These are phyloP conservation scores for Aspergillus phoenicis DNA, from an alignment of 2,329 filamentous ascomycete genomes.

Conservation along the genomic window DNA sequence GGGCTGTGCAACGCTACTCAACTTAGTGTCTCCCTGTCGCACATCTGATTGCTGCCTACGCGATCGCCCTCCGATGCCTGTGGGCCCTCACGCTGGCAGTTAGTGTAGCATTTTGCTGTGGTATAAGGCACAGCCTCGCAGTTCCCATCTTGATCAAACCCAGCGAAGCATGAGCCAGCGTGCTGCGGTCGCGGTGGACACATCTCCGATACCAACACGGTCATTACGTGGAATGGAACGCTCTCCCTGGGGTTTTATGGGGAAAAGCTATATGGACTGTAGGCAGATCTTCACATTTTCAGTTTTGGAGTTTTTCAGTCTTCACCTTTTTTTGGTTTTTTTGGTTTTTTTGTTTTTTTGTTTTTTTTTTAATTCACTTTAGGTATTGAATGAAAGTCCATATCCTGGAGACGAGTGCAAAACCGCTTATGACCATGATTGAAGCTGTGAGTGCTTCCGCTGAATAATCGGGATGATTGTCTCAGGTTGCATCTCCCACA, in stretches of 20 bases:
- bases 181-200: conserved; percentile 40
- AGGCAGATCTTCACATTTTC: not conserved
- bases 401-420: conserved; percentile 18
- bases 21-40: conserved; percentile 56
- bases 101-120: conserved; percentile 50
- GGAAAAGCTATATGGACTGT: not conserved
- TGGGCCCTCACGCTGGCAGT: conserved; percentile 56
- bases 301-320: too few relatives aligned
- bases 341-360: too few relatives aligned
- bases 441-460: conserved; percentile 37
- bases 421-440: conserved; percentile 38
- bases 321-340: too few relatives aligned
- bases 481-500: conserved; percentile 20
- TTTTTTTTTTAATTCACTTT: too few relatives aligned
- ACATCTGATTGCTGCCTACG: conserved; percentile 48
- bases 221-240: conserved; percentile 34
- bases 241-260: not conserved
- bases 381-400: too few relatives aligned
- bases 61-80: conserved; percentile 55
- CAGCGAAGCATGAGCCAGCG: conserved; percentile 39
- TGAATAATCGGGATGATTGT: conserved; percentile 30
- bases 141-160: conserved; percentile 36
- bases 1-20: conserved; percentile 56
- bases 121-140: conserved; percentile 34
- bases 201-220: conserved; percentile 36